Conservation (phyloP, 371 early-diverging fungal genomes). For the Dipsacomyces acuminosporus region DNA sequence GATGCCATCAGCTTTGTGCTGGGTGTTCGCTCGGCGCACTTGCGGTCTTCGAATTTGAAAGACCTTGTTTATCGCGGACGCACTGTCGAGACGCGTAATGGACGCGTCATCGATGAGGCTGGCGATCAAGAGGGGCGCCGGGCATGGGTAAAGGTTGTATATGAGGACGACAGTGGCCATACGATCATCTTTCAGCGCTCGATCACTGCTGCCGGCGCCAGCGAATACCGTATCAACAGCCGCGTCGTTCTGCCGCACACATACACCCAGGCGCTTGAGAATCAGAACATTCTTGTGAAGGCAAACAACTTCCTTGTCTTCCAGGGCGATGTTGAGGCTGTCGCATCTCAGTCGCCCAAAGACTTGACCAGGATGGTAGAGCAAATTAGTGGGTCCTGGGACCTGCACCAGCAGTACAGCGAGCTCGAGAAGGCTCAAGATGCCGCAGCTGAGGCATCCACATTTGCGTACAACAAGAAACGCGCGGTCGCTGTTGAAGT, state of each 20-base stretch:
- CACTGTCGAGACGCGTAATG: slow-evolving; percentile 29
- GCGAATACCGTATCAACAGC: slow-evolving; percentile 86
- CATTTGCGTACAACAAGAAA: slow-evolving; percentile 82
- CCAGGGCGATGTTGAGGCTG: slow-evolving; percentile 97
- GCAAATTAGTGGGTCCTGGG: slow-evolving; percentile 92
- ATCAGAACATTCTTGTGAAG: slow-evolving; percentile 88
- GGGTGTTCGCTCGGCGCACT: slow-evolving; percentile 81
- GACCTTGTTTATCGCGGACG: slow-evolving; percentile 87
- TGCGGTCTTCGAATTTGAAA: slow-evolving; percentile 81
- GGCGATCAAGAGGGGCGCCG: slow-evolving; percentile 49
- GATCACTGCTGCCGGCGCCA: slow-evolving; percentile 66
- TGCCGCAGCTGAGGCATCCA: slow-evolving; percentile 79
- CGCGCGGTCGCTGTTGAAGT: slow-evolving; percentile 83
- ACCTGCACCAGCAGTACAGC: slow-evolving; percentile 85
- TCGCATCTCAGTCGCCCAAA: slow-evolving; percentile 93
- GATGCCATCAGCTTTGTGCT: slow-evolving; percentile 99
- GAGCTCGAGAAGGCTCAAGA: slow-evolving; percentile 77
- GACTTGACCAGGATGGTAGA: slow-evolving; percentile 95
- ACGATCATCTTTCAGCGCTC: slow-evolving; percentile 47
- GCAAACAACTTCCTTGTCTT: slow-evolving; percentile 98
- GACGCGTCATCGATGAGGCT: slow-evolving; percentile 45
- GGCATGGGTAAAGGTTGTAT: slow-evolving; percentile 77
- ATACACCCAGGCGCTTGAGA: slow-evolving; percentile 76
- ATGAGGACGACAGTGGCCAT: slow-evolving; percentile 51
- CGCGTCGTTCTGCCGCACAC: slow-evolving; percentile 60